Conservation (phyloP, 768 basidiomycete genomes). For the Lepiota venenata region DNA sequence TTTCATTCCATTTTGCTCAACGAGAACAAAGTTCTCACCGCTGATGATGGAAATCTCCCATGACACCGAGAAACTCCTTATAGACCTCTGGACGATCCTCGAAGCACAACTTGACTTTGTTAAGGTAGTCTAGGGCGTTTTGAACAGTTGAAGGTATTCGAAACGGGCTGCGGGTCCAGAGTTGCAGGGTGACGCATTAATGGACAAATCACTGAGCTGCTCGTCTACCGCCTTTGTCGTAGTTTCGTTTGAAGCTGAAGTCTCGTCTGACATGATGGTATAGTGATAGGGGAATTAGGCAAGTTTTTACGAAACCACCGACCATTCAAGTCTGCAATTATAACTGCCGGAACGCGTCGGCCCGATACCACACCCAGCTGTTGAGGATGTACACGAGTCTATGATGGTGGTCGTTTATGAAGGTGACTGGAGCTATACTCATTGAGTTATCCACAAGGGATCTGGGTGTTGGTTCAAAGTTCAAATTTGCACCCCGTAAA, state of each 20-base stretch:
- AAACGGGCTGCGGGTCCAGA: no score
- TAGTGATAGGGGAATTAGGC: neutral
- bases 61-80: conserved; percentile 67
- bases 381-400: no score
- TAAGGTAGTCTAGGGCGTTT: conserved; percentile 66
- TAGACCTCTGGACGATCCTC: conserved; percentile 64
- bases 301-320: neutral
- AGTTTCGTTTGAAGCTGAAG: neutral
- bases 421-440: no score
- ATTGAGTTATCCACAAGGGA: no score
- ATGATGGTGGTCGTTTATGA: no score
- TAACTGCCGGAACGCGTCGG: no score
- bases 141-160: neutral
- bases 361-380: no score
- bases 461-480: no score
- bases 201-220: no score
- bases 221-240: neutral
- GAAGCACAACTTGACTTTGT: conserved; percentile 68
- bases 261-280: neutral
- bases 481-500: no score
- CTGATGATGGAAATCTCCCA: conserved; percentile 82
- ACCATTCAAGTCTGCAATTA: neutral
- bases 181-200: no score
- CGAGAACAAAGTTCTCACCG: conserved; percentile 32
- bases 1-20: neutral